phyloP scores from a whole-genome alignment of 2,329 filamentous ascomycete genomes.

The Grosmannia penicillata region DNA sequence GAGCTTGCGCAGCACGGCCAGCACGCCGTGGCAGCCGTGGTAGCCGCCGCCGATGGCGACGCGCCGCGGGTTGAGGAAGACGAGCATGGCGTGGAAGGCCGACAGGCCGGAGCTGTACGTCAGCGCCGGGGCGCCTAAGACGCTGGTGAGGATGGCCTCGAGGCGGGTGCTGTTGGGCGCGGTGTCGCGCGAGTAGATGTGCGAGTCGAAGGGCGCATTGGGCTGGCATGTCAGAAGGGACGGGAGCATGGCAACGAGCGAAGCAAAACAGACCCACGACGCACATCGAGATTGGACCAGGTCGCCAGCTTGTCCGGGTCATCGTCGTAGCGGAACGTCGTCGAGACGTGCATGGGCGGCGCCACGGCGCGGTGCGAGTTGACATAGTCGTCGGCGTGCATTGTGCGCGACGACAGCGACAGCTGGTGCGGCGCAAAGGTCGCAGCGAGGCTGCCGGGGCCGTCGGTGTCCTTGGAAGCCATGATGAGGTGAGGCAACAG shows the following conservation, averaged over 20 bases:
- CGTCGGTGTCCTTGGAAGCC: constrained; percentile 1
- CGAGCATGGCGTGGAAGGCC: constrained; percentile 76
- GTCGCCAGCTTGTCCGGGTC: constrained; percentile 50
- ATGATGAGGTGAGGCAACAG: background rate
- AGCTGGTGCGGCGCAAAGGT: constrained; percentile 22
- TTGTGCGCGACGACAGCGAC: constrained; percentile 52
- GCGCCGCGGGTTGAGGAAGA: constrained; percentile 68
- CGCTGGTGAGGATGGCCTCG: constrained; percentile 62
- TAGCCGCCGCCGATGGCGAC: constrained; percentile 76
- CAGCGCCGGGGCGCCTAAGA: constrained; percentile 55
- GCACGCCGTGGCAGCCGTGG: constrained; percentile 84
- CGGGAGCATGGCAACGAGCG: background rate
- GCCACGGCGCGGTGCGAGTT: constrained; percentile 67
- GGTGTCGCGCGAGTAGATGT: constrained; percentile 72
- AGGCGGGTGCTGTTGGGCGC: constrained; percentile 73
- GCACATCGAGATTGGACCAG: constrained; percentile 41
- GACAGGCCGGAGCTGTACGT: constrained; percentile 77
- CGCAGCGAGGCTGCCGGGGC: constrained; percentile 14
- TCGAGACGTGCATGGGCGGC: constrained; percentile 79
- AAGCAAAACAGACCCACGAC: too few species aligned
- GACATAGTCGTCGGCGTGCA: constrained; percentile 71
- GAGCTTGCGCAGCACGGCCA: constrained; percentile 58
- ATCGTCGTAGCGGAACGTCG: constrained; percentile 69
- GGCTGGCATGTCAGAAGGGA: constrained; percentile 18
- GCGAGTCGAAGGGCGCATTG: constrained; percentile 38